These are phyloP conservation scores for Malus domestica DNA, from an alignment of 306 rosid species.

Conservation along the genomic window DNA sequence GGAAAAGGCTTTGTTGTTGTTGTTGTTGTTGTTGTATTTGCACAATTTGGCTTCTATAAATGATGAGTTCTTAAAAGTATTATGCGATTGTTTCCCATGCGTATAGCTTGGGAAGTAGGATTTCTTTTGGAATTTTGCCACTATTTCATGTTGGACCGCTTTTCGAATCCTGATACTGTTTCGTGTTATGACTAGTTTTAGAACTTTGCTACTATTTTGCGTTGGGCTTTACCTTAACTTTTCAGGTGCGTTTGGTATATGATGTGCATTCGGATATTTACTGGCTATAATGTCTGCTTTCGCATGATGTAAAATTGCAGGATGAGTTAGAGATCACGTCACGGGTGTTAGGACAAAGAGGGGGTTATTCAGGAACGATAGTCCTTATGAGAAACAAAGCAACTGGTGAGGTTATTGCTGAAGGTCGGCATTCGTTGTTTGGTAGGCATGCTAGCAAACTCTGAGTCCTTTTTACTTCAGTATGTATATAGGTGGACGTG, in stretches of 20 bases:
- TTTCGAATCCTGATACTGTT: not conserved
- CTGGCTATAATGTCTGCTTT: not conserved
- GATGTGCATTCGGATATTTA: not conserved
- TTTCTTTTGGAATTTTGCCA: not conserved
- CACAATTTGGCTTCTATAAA: no score
- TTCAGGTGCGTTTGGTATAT: not conserved
- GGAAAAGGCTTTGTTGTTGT: no score
- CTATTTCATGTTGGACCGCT: not conserved
- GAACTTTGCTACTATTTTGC: not conserved
- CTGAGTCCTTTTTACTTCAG: conserved; percentile 12
- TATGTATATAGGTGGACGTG: not conserved
- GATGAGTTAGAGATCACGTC: conserved; percentile 84
- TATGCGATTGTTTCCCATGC: not conserved
- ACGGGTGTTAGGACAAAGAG: conserved; percentile 58
- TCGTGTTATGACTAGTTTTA: not conserved
- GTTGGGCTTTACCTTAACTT: not conserved
- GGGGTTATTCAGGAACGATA: conserved; percentile 64
- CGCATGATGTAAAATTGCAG: conserved; percentile 31
- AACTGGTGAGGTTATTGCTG: conserved; percentile 81
- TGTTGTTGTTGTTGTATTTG: no score
- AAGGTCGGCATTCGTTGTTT: conserved; percentile 88
- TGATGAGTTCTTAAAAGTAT: not conserved
- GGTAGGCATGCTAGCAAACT: conserved; percentile 63
- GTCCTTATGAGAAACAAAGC: conserved; percentile 66
- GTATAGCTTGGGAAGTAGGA: not conserved